Base-by-base conservation (phyloP, 768 basidiomycete genomes). In the Roridomyces roridus region DNA sequence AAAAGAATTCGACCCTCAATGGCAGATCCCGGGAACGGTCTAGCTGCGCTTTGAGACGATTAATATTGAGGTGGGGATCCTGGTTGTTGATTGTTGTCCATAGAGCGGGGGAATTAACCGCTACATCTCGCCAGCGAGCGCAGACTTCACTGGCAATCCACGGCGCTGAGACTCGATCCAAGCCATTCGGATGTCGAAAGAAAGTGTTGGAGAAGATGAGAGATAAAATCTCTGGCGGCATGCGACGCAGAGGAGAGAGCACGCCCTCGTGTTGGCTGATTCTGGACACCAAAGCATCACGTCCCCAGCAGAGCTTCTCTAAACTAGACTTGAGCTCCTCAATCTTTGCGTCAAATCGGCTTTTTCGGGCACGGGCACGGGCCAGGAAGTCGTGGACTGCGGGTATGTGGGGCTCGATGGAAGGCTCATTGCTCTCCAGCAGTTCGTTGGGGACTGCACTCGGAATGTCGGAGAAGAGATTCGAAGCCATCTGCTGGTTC, bases 171-270 rank as follows among this genome's bases (percentile, higher is more conserved):
- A 42, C 18, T 18, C 14, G 21, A 2, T 14, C 18, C 7, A n/a
- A 5, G 21, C 26, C 12, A 12, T 40, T 9, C 14, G 17, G 41
- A 24, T 23, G 5, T 25, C 15, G 10, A 21, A 55, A n/a, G 31
- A 34, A 34, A 18, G 34, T 44, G 28, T 45, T 39, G 4, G 28
- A 3, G 43, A 57, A 57, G 17, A 57, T 46, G 36, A 18, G 26
- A n/a, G 48, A 40, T 7, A 57, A 21, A n/a, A 46, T 37, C 10
- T 57, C 55, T 3, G 42, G 26, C 3, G 55, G 55, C 36, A 56
- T 34, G 34, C 25, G 41, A 3, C 55, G 55, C 21, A 56, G 55
- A 9, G 42, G 34, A n/a, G 55, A 56, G 25, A 56, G 23, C 12
- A 12, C n/a, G 1, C 34, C 34, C 26, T 44, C 17, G 35, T 50